phyloP scores from a whole-genome alignment of 2,329 filamentous ascomycete genomes.

The Trichoderma sp. region DNA sequence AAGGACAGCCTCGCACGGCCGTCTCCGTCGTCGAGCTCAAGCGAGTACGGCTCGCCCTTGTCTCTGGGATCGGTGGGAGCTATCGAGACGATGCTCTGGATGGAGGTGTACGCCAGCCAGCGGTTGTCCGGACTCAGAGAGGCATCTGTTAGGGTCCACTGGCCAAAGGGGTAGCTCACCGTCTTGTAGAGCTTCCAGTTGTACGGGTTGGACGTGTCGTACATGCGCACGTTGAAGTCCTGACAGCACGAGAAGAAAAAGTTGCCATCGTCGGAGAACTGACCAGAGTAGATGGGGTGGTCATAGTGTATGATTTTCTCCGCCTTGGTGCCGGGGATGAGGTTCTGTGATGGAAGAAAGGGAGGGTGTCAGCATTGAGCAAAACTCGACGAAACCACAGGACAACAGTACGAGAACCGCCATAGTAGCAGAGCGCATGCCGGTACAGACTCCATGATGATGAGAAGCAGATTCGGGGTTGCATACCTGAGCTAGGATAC shows the following conservation, averaged over 20 bases:
- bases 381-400: too few relatives aligned
- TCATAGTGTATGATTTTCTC: slow-evolving; percentile 90
- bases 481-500: slow-evolving; percentile 67
- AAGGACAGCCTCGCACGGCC: slow-evolving; percentile 34
- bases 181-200: slow-evolving; percentile 96
- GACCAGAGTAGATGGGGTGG: slow-evolving; percentile 85
- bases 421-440: too few relatives aligned
- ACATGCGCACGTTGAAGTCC: slow-evolving; percentile 94
- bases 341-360: slow-evolving; percentile 50
- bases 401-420: too few relatives aligned
- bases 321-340: slow-evolving; percentile 76
- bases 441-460: neutral
- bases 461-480: neutral
- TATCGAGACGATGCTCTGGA: slow-evolving; percentile 79
- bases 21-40: slow-evolving; percentile 62
- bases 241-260: slow-evolving; percentile 94
- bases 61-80: slow-evolving; percentile 85
- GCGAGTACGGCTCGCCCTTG: slow-evolving; percentile 72
- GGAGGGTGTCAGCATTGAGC: neutral
- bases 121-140: slow-evolving; percentile 88
- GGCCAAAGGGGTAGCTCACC: slow-evolving; percentile 78
- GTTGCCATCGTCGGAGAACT: slow-evolving; percentile 95
- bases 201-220: slow-evolving; percentile 94
- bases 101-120: slow-evolving; percentile 89
- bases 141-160: slow-evolving; percentile 96